Conservation (phyloP, 2,329 filamentous ascomycete genomes). For the Aureobasidium uvarum region DNA sequence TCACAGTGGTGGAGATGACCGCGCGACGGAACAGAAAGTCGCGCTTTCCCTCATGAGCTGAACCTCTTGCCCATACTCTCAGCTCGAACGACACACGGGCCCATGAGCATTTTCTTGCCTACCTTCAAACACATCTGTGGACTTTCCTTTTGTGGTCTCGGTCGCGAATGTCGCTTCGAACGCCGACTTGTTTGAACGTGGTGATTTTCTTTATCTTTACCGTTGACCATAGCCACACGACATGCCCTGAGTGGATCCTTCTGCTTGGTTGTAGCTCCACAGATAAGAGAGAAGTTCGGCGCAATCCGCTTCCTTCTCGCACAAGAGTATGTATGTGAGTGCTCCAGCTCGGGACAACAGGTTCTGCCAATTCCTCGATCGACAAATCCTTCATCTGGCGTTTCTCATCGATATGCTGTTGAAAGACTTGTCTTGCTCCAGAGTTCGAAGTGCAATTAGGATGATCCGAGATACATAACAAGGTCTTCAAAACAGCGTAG, state of each 20-base stretch:
- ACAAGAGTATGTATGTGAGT: background rate
- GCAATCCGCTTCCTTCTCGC: constrained; percentile 7
- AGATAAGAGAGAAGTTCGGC: constrained; percentile 9
- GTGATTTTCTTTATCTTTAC: background rate
- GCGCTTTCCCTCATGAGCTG: background rate
- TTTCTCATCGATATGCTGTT: background rate
- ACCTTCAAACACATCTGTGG: too few relatives aligned
- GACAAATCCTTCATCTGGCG: background rate
- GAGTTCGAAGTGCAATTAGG: background rate
- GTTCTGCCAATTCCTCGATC: background rate
- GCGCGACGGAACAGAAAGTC: background rate
- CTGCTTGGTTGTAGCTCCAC: background rate
- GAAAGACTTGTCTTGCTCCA: background rate
- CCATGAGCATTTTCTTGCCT: background rate
- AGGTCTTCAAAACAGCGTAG: background rate
- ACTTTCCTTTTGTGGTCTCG: background rate
- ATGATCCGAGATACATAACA: background rate
- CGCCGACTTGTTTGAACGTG: background rate
- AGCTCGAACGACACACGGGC: background rate
- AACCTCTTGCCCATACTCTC: background rate
- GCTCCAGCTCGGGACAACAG: background rate
- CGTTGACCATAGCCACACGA: background rate
- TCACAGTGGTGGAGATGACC: background rate
- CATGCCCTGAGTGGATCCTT: constrained; percentile 9
- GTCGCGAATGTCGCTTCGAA: background rate